Evolutionary conservation across 2,329 filamentous ascomycete species (phyloP).

Genomic region (Fusarium sp.): DNA sequence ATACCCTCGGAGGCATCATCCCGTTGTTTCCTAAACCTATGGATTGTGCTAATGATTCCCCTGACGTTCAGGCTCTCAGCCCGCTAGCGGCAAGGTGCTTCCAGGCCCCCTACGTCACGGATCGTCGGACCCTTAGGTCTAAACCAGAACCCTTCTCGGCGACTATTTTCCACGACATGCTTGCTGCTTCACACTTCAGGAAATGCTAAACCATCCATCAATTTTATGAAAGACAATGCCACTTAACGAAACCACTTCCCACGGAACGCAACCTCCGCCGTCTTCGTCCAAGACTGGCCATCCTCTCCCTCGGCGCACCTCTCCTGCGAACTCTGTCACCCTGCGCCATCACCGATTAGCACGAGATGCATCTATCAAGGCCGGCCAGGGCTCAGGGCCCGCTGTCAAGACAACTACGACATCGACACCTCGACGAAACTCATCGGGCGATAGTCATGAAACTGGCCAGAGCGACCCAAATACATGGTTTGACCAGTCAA

Average conservation of each 20-base stretch:
- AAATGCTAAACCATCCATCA: slow-evolving; percentile 27
- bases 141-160: slow-evolving; percentile 18
- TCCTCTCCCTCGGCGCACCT: slow-evolving; percentile 58
- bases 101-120: slow-evolving; percentile 39
- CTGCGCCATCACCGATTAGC: slow-evolving; percentile 59
- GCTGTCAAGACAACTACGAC: slow-evolving; percentile 29
- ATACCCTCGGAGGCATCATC: slow-evolving; percentile 3
- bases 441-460: slow-evolving; percentile 62
- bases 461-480: slow-evolving; percentile 63
- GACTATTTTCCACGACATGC: slow-evolving; percentile 9
- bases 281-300: slow-evolving; percentile 50
- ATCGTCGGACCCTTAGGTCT: slow-evolving; percentile 29
- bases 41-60: slow-evolving; percentile 23
- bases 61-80: slow-evolving; percentile 11
- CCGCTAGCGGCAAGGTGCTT: slow-evolving; percentile 19
- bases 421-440: slow-evolving; percentile 52
- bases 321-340: slow-evolving; percentile 61
- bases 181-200: neutral
- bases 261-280: slow-evolving; percentile 43
- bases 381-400: slow-evolving; percentile 42
- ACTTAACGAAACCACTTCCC: slow-evolving; percentile 39
- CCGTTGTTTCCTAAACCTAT: neutral
- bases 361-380: slow-evolving; percentile 54
- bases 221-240: slow-evolving; percentile 45
- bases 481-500: slow-evolving; percentile 67